Evolutionary conservation across 495 filamentous ascomycete species (phyloP).

Genomic region (Thermothielavioides terrestris): DNA sequence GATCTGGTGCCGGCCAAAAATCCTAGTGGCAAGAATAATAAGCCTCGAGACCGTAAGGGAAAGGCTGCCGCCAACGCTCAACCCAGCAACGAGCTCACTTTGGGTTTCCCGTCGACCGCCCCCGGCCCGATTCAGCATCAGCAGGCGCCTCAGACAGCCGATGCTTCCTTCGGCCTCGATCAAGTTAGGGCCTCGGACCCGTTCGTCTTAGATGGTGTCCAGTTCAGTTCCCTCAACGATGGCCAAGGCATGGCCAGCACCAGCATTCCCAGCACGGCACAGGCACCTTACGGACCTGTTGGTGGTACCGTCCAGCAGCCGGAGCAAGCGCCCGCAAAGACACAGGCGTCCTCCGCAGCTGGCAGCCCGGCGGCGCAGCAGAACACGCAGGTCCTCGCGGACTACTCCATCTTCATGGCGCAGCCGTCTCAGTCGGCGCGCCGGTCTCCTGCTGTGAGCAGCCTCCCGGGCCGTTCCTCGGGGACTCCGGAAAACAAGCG

Average conservation of each 20-base stretch:
- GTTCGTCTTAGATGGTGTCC: not conserved
- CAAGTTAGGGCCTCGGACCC: constrained; percentile 2
- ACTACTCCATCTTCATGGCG: constrained; percentile 2
- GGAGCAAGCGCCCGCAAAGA: not conserved
- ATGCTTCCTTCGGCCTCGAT: not conserved
- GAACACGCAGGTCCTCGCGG: not conserved
- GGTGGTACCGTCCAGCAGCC: not conserved
- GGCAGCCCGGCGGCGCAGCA: not conserved
- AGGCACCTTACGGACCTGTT: not conserved
- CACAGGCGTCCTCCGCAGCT: not conserved
- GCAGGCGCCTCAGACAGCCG: not conserved
- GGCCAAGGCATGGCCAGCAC: not conserved
- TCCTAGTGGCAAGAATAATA: not conserved
- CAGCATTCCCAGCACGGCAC: not conserved
- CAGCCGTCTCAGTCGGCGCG: not conserved
- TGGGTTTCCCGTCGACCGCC: too few species aligned
- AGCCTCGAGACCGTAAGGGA: not conserved
- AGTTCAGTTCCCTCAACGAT: not conserved
- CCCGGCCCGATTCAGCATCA: not conserved
- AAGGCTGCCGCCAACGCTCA: not conserved
- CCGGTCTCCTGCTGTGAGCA: not conserved
- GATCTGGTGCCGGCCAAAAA: not conserved
- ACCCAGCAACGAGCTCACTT: not conserved
- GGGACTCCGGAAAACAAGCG: constrained; percentile 5
- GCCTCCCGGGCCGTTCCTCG: not conserved